A percentile compares a stretch with the other conserved stretches of the same genome.
Conservation (phyloP, 768 basidiomycete species). For the Tylopilus rubrobrunneus region DNA sequence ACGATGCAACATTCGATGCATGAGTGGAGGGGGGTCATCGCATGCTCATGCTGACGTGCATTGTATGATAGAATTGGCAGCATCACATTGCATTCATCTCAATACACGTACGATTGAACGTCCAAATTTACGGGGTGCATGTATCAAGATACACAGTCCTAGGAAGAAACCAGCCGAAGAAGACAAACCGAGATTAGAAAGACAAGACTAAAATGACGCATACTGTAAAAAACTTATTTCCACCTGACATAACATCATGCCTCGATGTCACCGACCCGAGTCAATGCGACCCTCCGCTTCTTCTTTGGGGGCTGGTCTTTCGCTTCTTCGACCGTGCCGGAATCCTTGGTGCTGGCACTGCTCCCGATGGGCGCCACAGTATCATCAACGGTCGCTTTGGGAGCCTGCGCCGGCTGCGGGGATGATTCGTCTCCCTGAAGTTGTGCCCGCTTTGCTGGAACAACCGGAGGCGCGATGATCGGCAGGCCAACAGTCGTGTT, state of each 20-base stretch:
- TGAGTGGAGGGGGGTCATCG: neutral
- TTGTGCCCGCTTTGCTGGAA: constrained; percentile 36
- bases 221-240: constrained; percentile 12
- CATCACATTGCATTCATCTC: constrained; percentile 20
- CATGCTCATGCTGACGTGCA: constrained; percentile 2
- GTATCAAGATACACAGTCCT: constrained; percentile 7
- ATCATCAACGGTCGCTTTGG: constrained; percentile 30
- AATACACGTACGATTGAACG: constrained; percentile 20
- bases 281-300: constrained; percentile 77
- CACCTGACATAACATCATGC: constrained; percentile 8
- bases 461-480: constrained; percentile 28
- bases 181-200: constrained; percentile 14
- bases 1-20: neutral
- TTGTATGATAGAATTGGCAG: constrained; percentile 9
- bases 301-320: constrained; percentile 71
- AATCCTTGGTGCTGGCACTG: constrained; percentile 7
- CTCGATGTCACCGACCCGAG: constrained; percentile 57
- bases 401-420: constrained; percentile 21
- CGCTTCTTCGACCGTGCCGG: constrained; percentile 15
- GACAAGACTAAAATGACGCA: neutral
- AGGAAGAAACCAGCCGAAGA: neutral
- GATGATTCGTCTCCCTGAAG: constrained; percentile 21
- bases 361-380: constrained; percentile 11
- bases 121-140: constrained; percentile 2
- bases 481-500: constrained; percentile 34